Conservation (phyloP, 2,329 filamentous ascomycete genomes). For the Colletotrichum lentis region DNA sequence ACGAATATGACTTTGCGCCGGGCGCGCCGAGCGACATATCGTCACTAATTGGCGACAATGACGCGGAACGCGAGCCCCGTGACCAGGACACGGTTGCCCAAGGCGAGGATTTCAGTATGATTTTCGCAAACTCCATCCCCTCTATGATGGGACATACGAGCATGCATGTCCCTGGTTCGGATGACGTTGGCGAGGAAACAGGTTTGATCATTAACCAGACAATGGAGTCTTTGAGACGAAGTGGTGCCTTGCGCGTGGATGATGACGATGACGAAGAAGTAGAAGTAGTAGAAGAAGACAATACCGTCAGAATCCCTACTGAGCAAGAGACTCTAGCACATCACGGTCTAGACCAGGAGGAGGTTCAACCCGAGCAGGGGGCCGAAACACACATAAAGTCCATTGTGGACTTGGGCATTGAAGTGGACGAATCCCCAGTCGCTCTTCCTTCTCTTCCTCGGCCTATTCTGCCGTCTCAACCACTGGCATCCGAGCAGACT, state of each 20-base stretch:
- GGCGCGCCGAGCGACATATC: slow-evolving; percentile 32
- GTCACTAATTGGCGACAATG: slow-evolving; percentile 35
- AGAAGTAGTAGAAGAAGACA: background rate
- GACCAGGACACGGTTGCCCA: slow-evolving; percentile 55
- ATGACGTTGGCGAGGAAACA: slow-evolving; percentile 64
- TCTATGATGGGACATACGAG: slow-evolving; percentile 57
- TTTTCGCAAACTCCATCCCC: slow-evolving; percentile 63
- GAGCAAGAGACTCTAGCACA: slow-evolving; percentile 1
- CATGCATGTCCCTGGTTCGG: slow-evolving; percentile 47
- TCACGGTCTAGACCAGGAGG: background rate
- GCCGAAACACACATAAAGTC: background rate
- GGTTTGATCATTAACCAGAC: slow-evolving; percentile 65
- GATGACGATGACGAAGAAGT: slow-evolving; percentile 13
- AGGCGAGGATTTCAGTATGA: slow-evolving; percentile 68
- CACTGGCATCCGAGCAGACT: background rate
- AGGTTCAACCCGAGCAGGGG: background rate
- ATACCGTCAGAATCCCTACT: background rate
- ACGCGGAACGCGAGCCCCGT: slow-evolving; percentile 39
- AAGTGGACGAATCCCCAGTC: slow-evolving; percentile 14
- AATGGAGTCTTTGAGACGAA: slow-evolving; percentile 58
- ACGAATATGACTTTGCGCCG: slow-evolving; percentile 31
- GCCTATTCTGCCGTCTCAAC: slow-evolving; percentile 1
- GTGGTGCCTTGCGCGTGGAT: slow-evolving; percentile 39
- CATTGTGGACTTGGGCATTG: background rate
- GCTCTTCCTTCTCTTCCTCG: slow-evolving; percentile 23